phyloP scores from a whole-genome alignment of 306 rosid species.

The Citrullus colocynthis region DNA sequence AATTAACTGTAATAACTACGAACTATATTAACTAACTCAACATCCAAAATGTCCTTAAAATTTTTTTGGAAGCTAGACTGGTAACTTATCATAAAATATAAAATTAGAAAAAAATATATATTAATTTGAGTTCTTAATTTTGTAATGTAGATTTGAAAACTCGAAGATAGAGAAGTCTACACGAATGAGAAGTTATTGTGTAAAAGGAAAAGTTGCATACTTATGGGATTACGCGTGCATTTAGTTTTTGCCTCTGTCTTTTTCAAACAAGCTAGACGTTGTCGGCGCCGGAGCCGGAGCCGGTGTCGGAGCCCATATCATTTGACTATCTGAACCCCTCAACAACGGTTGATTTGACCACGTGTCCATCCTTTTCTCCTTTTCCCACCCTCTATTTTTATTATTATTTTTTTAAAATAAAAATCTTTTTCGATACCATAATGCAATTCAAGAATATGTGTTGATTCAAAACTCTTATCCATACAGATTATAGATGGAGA shows the following conservation, averaged over 20 bases:
- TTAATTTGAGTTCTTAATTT: too few species aligned
- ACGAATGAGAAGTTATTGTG: neutral
- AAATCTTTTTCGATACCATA: too few species aligned
- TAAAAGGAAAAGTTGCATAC: neutral
- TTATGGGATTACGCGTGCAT: neutral
- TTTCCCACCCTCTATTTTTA: neutral
- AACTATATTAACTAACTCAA: too few species aligned
- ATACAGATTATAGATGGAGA: too few species aligned
- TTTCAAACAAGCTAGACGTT: neutral
- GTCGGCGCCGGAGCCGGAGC: neutral
- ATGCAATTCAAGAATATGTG: too few species aligned
- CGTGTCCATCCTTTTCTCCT: neutral
- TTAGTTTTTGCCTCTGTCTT: neutral
- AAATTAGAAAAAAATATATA: too few species aligned
- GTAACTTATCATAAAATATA: too few species aligned
- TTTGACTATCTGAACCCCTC: neutral
- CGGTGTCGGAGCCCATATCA: neutral
- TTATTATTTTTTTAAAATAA: too few species aligned
- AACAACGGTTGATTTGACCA: neutral
- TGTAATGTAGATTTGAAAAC: neutral
- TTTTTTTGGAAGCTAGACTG: too few species aligned
- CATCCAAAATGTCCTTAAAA: too few species aligned
- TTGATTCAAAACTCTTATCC: too few species aligned
- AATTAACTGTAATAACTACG: too few species aligned
- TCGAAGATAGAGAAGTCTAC: neutral